A percentile compares a stretch with the other conserved stretches of the same genome.
Evolutionary conservation across 306 rosid genomes (phyloP).

Genomic region (Trifolium subterraneum): DNA sequence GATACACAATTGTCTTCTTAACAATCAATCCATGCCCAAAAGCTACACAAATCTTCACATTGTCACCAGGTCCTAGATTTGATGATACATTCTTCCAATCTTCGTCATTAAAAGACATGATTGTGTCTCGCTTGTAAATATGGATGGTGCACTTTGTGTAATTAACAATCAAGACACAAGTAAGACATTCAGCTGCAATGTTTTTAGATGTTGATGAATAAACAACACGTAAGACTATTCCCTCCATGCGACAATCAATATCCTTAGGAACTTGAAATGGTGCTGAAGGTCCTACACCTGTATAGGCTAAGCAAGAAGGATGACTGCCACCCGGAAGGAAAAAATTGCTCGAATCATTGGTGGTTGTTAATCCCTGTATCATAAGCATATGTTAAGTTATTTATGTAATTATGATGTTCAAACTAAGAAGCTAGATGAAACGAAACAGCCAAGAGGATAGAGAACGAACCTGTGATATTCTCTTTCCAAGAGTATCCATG

Average conservation of each 20-base stretch:
- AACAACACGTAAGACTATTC: neutral
- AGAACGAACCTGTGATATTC: too few species aligned
- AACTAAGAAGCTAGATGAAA: neutral
- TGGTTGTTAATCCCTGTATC: neutral
- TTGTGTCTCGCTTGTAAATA: slow-evolving; percentile 1
- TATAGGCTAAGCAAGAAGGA: neutral
- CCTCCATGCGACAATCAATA: neutral
- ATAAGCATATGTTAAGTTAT: neutral
- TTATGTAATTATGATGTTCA: neutral
- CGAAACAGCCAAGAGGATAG: too few species aligned
- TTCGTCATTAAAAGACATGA: neutral
- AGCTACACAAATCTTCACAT: neutral
- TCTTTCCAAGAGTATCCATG: too few species aligned
- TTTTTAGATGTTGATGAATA: slow-evolving; percentile 1
- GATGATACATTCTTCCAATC: neutral
- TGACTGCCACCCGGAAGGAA: neutral
- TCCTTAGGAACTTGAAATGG: neutral
- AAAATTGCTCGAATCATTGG: neutral
- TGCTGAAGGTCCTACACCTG: neutral
- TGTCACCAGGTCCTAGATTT: neutral
- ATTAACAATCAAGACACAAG: neutral
- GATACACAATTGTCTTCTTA: neutral
- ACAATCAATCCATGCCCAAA: slow-evolving; percentile 1
- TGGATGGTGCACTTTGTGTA: slow-evolving; percentile 7
- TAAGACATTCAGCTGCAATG: slow-evolving; percentile 2